Percentiles rank a stretch among this genome's conserved stretches.
These are phyloP conservation scores for Amanita jacksonii DNA, from an alignment of 768 basidiomycete genomes.

Conservation along the genomic window DNA sequence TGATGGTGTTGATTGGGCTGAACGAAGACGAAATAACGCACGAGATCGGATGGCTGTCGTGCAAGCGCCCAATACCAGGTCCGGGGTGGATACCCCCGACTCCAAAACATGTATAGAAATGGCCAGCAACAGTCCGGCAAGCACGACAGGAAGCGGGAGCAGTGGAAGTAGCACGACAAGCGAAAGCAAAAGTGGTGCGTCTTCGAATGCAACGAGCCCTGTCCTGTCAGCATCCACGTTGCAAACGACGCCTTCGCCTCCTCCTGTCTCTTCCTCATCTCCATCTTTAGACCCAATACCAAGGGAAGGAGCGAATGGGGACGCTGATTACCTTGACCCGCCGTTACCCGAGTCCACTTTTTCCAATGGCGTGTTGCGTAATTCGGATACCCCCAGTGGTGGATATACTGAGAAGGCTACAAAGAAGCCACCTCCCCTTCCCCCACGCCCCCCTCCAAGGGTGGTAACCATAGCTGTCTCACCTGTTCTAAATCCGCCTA, in stretches of 20 bases:
- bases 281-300: slow-evolving; percentile 4
- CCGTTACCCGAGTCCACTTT: no score
- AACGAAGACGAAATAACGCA: slow-evolving; percentile 33
- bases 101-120: slow-evolving; percentile 24
- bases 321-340: slow-evolving; percentile 12
- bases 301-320: slow-evolving; percentile 24
- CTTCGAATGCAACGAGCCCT: slow-evolving; percentile 54
- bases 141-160: slow-evolving; percentile 33
- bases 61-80: no score
- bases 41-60: slow-evolving; percentile 15
- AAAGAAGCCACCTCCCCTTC: slow-evolving; percentile 1
- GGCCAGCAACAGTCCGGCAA: slow-evolving; percentile 35
- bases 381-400: no score
- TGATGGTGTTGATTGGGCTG: slow-evolving; percentile 63
- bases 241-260: slow-evolving; percentile 72
- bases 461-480: slow-evolving; percentile 33
- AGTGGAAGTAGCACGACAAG: slow-evolving; percentile 26
- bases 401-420: no score
- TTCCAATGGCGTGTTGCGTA: no score
- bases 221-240: slow-evolving; percentile 66
- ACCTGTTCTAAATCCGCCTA: slow-evolving; percentile 55
- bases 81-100: slow-evolving; percentile 4
- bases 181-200: slow-evolving; percentile 26
- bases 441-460: slow-evolving; percentile 8
- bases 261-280: slow-evolving; percentile 26